Conservation (phyloP, 1,284 basidiomycete genomes). For the Ustilago bromivora region DNA sequence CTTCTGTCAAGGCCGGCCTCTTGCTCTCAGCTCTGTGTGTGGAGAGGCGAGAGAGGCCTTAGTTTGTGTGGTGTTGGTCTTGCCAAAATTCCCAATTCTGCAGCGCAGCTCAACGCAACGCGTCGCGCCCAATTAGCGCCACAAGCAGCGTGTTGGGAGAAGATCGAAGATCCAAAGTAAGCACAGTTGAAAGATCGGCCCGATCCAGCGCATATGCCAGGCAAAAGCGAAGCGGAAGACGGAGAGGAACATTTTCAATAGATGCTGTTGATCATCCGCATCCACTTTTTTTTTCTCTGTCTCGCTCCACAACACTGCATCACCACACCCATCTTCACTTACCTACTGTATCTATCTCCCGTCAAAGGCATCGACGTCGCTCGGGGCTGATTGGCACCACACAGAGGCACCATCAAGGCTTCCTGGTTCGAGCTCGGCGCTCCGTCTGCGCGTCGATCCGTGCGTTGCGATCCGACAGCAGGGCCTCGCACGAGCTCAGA, state of each 20-base stretch:
- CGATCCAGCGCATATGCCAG: conserved; percentile 16
- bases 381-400: too few species aligned
- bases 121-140: conserved; percentile 35
- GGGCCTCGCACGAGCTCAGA: background rate
- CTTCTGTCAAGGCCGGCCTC: background rate
- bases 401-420: background rate
- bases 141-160: conserved; percentile 22
- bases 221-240: conserved; percentile 4
- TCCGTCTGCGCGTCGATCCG: conserved; percentile 5
- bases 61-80: conserved; percentile 28
- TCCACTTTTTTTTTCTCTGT: conserved; percentile 1
- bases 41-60: conserved; percentile 7
- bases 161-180: conserved; percentile 4
- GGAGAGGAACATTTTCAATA: conserved; percentile 5
- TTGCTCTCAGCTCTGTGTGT: conserved; percentile 1
- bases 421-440: background rate
- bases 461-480: background rate
- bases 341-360: background rate
- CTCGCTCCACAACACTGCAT: background rate
- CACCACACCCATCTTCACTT: background rate
- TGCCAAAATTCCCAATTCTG: conserved; percentile 20
- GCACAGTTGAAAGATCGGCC: background rate
- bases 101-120: conserved; percentile 42
- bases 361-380: background rate
- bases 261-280: conserved; percentile 15